These are phyloP conservation scores for Torulaspora globosa DNA, from an alignment of 1,139 yeast species.

Conservation along the genomic window DNA sequence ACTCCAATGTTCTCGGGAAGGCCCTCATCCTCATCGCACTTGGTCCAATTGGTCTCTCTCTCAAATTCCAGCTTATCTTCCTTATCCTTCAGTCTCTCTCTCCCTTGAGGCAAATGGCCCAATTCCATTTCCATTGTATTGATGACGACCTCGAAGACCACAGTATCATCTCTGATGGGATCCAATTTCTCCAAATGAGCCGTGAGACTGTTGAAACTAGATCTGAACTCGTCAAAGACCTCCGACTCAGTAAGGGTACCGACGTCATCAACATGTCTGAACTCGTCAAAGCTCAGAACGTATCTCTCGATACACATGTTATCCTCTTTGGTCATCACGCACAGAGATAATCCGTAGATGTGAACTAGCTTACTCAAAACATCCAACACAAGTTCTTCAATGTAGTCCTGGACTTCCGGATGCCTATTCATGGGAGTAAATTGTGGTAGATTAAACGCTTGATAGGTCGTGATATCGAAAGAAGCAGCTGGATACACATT, in stretches of 20 bases:
- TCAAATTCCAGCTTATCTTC: conserved; percentile 24
- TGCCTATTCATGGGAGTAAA: conserved; percentile 34
- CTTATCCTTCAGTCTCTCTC: conserved; percentile 11
- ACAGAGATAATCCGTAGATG: conserved; percentile 25
- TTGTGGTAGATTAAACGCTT: conserved; percentile 36
- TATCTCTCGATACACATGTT: conserved; percentile 31
- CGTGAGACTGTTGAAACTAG: conserved; percentile 32
- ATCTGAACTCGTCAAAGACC: conserved; percentile 34
- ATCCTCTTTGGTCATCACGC: conserved; percentile 24
- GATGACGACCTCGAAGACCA: conserved; percentile 31
- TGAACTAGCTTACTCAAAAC: conserved; percentile 26
- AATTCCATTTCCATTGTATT: conserved; percentile 29
- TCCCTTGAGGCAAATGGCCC: conserved; percentile 24
- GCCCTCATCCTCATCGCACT: conserved; percentile 26
- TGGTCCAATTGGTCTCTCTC: conserved; percentile 33
- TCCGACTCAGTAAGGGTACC: conserved; percentile 22
- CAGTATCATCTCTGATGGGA: conserved; percentile 26
- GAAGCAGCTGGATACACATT: conserved; percentile 35
- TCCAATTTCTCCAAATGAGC: conserved; percentile 27
- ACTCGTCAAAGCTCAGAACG: conserved; percentile 35
- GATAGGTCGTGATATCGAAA: conserved; percentile 34
- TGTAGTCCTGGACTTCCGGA: conserved; percentile 29
- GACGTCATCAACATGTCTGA: conserved; percentile 24
- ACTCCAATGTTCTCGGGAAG: conserved; percentile 14
- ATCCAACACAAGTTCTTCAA: conserved; percentile 33